A percentile compares a stretch with the other conserved stretches of the same genome.
phyloP scores from a whole-genome alignment of 768 basidiomycete species.

The Macrolepiota fuliginosa region DNA sequence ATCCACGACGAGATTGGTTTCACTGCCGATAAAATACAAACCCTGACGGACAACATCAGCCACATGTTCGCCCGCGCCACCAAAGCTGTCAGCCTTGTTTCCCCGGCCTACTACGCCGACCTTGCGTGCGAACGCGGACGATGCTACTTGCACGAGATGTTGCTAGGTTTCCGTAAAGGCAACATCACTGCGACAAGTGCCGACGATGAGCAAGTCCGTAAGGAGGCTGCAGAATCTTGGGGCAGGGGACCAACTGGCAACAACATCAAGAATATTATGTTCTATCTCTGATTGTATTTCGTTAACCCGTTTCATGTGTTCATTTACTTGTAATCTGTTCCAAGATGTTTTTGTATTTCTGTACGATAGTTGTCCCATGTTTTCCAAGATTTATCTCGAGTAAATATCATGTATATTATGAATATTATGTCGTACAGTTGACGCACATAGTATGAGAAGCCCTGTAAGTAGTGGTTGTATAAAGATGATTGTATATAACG shows the following conservation, averaged over 20 bases:
- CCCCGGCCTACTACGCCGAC: constrained; percentile 83
- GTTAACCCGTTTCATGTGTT: background rate
- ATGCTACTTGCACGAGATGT: constrained; percentile 71
- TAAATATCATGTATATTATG: too few relatives aligned
- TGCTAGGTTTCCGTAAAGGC: constrained; percentile 41
- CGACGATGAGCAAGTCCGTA: constrained; percentile 46
- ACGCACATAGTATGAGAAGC: too few relatives aligned
- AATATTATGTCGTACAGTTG: background rate
- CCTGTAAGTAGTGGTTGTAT: too few relatives aligned
- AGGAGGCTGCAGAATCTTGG: constrained; percentile 59
- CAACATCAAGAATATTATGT: constrained; percentile 69
- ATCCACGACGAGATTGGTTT: constrained; percentile 78
- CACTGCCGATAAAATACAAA: constrained; percentile 67
- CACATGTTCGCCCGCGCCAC: constrained; percentile 87
- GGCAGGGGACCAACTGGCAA: constrained; percentile 45
- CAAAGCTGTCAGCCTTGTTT: constrained; percentile 79
- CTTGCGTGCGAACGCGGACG: constrained; percentile 63
- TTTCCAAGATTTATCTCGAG: too few relatives aligned
- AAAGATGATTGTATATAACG: background rate
- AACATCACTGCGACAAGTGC: constrained; percentile 21
- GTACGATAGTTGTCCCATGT: too few relatives aligned
- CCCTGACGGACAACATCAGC: constrained; percentile 65
- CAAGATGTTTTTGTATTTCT: background rate
- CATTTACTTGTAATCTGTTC: too few relatives aligned
- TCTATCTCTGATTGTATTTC: constrained; percentile 49